Percentiles rank a stretch among this genome's conserved stretches.
phyloP scores from a whole-genome alignment of 148 eudicot species.

The Oxyria digyna region DNA sequence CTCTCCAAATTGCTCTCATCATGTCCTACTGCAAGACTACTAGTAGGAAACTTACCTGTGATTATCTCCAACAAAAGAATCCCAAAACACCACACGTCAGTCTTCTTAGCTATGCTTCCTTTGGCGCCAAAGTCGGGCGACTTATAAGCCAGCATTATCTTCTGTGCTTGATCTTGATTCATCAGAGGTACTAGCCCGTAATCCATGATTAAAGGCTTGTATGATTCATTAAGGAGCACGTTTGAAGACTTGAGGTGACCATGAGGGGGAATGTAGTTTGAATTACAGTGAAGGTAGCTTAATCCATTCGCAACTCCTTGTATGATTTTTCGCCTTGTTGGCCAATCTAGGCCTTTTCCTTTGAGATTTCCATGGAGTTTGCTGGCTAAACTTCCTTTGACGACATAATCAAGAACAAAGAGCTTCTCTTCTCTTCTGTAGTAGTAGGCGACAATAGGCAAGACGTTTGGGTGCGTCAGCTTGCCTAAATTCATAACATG shows the following conservation, averaged over 20 bases:
- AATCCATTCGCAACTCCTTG: constrained; percentile 65
- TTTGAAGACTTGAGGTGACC: constrained; percentile 80
- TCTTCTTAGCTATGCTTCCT: constrained; percentile 35
- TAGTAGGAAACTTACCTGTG: constrained; percentile 52
- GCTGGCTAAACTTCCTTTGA: constrained; percentile 35
- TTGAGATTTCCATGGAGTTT: constrained; percentile 29
- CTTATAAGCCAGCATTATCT: constrained; percentile 50
- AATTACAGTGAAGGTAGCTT: constrained; percentile 33
- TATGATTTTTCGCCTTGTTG: constrained; percentile 43
- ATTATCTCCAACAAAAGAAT: constrained; percentile 50
- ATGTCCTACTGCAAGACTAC: constrained; percentile 28
- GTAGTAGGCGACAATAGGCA: constrained; percentile 38
- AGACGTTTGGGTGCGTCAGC: constrained; percentile 31
- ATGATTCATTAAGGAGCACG: constrained; percentile 39
- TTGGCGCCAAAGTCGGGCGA: constrained; percentile 51
- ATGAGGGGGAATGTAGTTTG: constrained; percentile 22
- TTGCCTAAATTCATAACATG: constrained; percentile 38
- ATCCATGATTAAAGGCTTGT: constrained; percentile 55
- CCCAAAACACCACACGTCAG: constrained; percentile 67
- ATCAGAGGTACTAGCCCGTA: constrained; percentile 49
- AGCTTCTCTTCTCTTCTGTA: constrained; percentile 51
- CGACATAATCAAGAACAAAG: constrained; percentile 21
- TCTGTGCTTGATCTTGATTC: constrained; percentile 37
- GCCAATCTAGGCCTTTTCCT: constrained; percentile 28
- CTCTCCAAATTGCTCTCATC: constrained; percentile 25